Evolutionary conservation across 2,329 filamentous ascomycete genomes (phyloP), one percentile per base, ranked within the genome.

Genomic region (Aschersonia sp.): DNA sequence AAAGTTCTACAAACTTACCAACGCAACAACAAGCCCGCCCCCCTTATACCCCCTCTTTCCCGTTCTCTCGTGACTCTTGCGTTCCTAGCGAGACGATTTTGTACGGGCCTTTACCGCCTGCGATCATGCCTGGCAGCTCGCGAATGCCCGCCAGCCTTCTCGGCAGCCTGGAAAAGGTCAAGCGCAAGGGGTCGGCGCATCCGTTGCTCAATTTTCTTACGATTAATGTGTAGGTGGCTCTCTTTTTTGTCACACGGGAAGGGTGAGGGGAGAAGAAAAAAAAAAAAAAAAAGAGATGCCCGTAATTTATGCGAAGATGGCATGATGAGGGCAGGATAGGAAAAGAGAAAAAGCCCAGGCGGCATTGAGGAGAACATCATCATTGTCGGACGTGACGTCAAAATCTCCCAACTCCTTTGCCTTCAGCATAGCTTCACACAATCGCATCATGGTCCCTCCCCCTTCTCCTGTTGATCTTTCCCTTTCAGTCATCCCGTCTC

Each of bases 121-220:
- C 22, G 12, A 68, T 53, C 47, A 81, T 82, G 75, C 74, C 79
- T 52, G 81, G 81, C 59, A 79, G 76, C 51, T 84, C 81, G 55
- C 74, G 81, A 59, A 77, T 86, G 64, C 81, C 83, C 55, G 70
- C 83, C 53, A 84, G 81, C 67, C 68, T 87, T 62, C 74, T 81
- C 56, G 81, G 83, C 59, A 74, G 77, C 62, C 73, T 85, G 59
- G 73, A 72, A 53, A 71, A 68, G 52, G 76, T 79, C 58, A 80
- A 78, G 64, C 73, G 71, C 50, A 69, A 71, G 47, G 68, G 72
- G 51, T 72, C 73, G 57, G 66, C 76, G 50, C 63, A 81, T 40
- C 35, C 44, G 12, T 37, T 50, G 41, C 59, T 85, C 52, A 86
- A 83, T 58, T 60, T 87, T 42, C 59, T 85, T 52, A 86, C 83